These are phyloP conservation scores for Leptomonas pyrrhocoris DNA, from an alignment of 208 protist species.

Conservation along the genomic window DNA sequence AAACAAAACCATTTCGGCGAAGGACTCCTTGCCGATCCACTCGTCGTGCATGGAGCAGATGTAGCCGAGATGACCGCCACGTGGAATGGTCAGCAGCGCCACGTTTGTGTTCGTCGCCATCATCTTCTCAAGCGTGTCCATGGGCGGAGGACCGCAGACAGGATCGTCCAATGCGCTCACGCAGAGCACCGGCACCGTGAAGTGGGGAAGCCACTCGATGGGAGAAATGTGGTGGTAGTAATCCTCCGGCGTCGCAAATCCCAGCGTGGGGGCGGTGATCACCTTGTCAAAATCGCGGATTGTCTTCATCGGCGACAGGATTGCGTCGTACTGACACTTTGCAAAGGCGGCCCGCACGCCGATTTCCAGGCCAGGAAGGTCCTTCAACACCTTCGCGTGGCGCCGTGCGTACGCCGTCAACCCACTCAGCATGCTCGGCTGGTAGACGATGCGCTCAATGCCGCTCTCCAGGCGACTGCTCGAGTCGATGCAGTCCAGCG, in stretches of 20 bases:
- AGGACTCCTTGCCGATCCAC: conserved; percentile 44
- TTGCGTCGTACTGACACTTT: conserved; percentile 18
- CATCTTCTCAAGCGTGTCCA: conserved; percentile 32
- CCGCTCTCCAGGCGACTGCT: conserved; percentile 31
- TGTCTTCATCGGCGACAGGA: conserved; percentile 45
- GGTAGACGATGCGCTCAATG: conserved; percentile 48
- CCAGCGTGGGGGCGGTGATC: conserved; percentile 65
- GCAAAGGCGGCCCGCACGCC: conserved; percentile 40
- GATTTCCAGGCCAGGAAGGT: conserved; percentile 37
- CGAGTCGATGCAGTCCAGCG: conserved; percentile 55
- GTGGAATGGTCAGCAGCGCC: conserved; percentile 48
- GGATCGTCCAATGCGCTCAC: conserved; percentile 66
- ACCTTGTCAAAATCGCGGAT: conserved; percentile 62
- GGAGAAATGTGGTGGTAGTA: conserved; percentile 67
- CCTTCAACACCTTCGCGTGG: conserved; percentile 52
- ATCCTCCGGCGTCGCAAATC: conserved; percentile 52
- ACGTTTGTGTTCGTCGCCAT: conserved; percentile 43
- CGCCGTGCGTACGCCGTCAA: conserved; percentile 48
- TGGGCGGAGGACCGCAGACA: conserved; percentile 42
- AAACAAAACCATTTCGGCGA: conserved; percentile 46
- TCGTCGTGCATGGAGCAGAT: conserved; percentile 38
- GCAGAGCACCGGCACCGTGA: conserved; percentile 66
- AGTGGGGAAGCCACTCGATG: conserved; percentile 48
- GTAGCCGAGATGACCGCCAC: conserved; percentile 72
- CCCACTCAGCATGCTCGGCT: conserved; percentile 52